phyloP scores from a whole-genome alignment of 805 yeast species.

The Pichia rugopelliculosa region DNA sequence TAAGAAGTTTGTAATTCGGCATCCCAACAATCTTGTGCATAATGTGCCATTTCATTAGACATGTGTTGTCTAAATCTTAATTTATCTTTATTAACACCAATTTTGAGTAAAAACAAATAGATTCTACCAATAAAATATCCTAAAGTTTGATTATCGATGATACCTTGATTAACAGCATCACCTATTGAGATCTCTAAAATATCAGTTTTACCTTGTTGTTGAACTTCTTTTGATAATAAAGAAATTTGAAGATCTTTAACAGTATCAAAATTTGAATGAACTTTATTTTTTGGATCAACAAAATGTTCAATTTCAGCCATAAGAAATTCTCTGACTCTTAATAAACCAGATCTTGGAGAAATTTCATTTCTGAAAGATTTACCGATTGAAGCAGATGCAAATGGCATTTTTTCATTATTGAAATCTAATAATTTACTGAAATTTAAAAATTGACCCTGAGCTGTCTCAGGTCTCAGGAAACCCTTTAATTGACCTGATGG shows the following conservation, averaged over 20 bases:
- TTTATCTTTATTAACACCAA: constrained; percentile 81
- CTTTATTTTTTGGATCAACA: constrained; percentile 87
- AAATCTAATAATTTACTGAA: constrained; percentile 88
- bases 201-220: constrained; percentile 75
- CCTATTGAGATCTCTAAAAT: constrained; percentile 65
- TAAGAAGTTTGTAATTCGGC: constrained; percentile 92
- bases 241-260: constrained; percentile 65
- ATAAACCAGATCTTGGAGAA: constrained; percentile 94
- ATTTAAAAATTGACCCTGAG: constrained; percentile 98
- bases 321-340: constrained; percentile 96
- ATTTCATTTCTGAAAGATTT: constrained; percentile 98
- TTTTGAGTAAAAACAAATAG: constrained; percentile 70
- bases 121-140: constrained; percentile 97
- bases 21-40: constrained; percentile 99
- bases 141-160: constrained; percentile 94
- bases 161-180: constrained; percentile 79
- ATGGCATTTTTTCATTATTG: constrained; percentile 96
- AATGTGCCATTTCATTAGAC: constrained; percentile 99
- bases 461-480: constrained; percentile 96
- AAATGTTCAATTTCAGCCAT: constrained; percentile 99
- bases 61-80: constrained; percentile 97
- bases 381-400: constrained; percentile 99
- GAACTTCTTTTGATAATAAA: constrained; percentile 81
- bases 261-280: constrained; percentile 71
- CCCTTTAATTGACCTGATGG: constrained; percentile 97